These are phyloP conservation scores for Psilocybe cyanescens DNA, from an alignment of 768 basidiomycete genomes.

Conservation along the genomic window DNA sequence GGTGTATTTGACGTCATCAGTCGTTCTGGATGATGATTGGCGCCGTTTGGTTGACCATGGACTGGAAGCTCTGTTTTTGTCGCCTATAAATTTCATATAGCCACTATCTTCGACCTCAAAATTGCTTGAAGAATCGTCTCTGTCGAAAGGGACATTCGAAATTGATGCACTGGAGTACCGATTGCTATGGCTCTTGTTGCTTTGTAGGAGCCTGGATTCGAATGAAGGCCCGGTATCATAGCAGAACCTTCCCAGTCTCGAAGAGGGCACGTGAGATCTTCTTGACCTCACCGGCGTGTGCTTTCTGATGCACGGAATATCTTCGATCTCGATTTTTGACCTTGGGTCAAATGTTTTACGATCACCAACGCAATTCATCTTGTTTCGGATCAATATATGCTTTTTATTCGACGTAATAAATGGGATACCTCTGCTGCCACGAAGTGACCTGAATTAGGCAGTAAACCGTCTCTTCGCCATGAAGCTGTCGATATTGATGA, in stretches of 20 bases:
- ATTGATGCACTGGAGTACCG: background rate
- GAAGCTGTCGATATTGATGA: background rate
- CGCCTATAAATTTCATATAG: background rate
- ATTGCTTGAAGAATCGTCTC: background rate
- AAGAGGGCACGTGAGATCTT: background rate
- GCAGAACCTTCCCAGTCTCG: background rate
- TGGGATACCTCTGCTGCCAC: background rate
- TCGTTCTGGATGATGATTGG: slow-evolving; percentile 6
- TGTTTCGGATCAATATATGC: background rate
- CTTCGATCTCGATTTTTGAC: slow-evolving; percentile 2
- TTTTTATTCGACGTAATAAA: background rate
- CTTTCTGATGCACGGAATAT: background rate
- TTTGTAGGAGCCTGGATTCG: background rate
- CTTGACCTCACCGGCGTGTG: background rate
- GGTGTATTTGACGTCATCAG: background rate
- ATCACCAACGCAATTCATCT: background rate
- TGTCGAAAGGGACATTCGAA: background rate
- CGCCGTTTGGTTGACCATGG: slow-evolving; percentile 7
- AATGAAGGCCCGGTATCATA: background rate
- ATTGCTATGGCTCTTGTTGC: background rate
- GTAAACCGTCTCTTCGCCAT: background rate
- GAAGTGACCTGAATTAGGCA: background rate
- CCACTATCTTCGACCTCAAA: background rate
- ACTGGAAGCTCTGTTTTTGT: background rate
- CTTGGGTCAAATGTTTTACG: slow-evolving; percentile 1